Percentiles rank a stretch among this genome's conserved stretches.
These are phyloP conservation scores for Calonectria pseudoreteaudii DNA, from an alignment of 2,329 filamentous ascomycete species.

Conservation along the genomic window DNA sequence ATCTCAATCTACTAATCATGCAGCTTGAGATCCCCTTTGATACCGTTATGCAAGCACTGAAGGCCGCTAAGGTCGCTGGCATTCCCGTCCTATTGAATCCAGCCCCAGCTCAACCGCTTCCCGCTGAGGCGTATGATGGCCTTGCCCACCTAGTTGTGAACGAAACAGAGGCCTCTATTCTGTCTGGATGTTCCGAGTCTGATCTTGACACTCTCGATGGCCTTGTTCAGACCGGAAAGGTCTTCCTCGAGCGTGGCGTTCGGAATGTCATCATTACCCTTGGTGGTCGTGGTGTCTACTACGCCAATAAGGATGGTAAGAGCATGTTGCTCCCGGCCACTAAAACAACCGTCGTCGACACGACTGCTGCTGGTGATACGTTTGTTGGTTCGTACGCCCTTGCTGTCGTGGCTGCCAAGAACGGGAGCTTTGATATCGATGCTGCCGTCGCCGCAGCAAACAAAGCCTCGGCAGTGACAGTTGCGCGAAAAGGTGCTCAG, in stretches of 20 bases:
- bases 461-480: slow-evolving; percentile 55
- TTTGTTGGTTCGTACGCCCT: slow-evolving; percentile 92
- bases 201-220: slow-evolving; percentile 61
- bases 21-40: slow-evolving; percentile 81
- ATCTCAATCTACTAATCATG: slow-evolving; percentile 76
- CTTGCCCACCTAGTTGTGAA: slow-evolving; percentile 89
- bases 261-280: slow-evolving; percentile 85
- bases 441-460: slow-evolving; percentile 68
- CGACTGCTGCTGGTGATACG: slow-evolving; percentile 93
- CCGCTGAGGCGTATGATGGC: slow-evolving; percentile 71
- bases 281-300: slow-evolving; percentile 83
- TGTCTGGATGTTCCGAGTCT: slow-evolving; percentile 67
- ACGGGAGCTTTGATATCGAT: slow-evolving; percentile 62
- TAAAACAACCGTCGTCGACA: slow-evolving; percentile 85
- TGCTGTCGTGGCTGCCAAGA: slow-evolving; percentile 67
- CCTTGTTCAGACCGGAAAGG: slow-evolving; percentile 60
- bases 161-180: slow-evolving; percentile 85
- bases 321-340: slow-evolving; percentile 70
- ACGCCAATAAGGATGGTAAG: slow-evolving; percentile 57
- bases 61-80: slow-evolving; percentile 57
- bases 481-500: slow-evolving; percentile 56
- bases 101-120: slow-evolving; percentile 79
- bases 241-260: slow-evolving; percentile 78
- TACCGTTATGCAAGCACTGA: slow-evolving; percentile 73
- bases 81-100: slow-evolving; percentile 85